Conservation (phyloP, 306 rosid species). For the Begonia loranthoides region DNA sequence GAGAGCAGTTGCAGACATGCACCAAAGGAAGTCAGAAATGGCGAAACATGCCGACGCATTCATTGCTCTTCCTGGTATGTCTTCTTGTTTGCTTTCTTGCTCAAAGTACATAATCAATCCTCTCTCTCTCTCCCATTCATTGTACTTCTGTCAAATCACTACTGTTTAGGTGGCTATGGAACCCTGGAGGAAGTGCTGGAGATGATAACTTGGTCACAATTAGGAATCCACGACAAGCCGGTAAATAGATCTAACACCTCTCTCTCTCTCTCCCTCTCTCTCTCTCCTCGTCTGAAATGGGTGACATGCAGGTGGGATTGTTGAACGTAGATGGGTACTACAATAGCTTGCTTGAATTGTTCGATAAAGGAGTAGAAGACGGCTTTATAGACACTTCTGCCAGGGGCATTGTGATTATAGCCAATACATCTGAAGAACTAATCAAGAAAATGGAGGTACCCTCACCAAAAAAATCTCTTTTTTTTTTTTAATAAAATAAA, state of each 20-base stretch:
- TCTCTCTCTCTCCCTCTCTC: not conserved
- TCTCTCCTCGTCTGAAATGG: not conserved
- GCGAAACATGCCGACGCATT: constrained; percentile 56
- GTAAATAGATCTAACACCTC: constrained; percentile 10
- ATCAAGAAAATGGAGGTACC: constrained; percentile 50
- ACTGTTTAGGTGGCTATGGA: constrained; percentile 20
- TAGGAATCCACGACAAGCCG: constrained; percentile 27
- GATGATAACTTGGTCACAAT: constrained; percentile 24
- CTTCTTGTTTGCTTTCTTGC: not conserved
- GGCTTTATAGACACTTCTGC: constrained; percentile 50
- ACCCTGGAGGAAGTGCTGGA: constrained; percentile 23
- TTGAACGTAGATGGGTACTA: constrained; percentile 58
- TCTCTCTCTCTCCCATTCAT: no score
- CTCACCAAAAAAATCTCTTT: not conserved
- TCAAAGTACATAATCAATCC: not conserved
- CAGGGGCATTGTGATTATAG: constrained; percentile 44
- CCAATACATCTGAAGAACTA: constrained; percentile 39
- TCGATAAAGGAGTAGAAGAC: constrained; percentile 64
- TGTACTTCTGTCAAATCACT: not conserved
- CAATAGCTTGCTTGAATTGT: constrained; percentile 40
- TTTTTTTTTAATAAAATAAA: not conserved
- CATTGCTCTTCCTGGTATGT: constrained; percentile 54
- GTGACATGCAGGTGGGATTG: constrained; percentile 41
- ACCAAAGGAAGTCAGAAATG: constrained; percentile 57
- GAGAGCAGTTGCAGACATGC: constrained; percentile 43